Evolutionary conservation across 305 asterid species (phyloP), one percentile per base, ranked within the genome.

Genomic region (Rubia tinctorum): DNA sequence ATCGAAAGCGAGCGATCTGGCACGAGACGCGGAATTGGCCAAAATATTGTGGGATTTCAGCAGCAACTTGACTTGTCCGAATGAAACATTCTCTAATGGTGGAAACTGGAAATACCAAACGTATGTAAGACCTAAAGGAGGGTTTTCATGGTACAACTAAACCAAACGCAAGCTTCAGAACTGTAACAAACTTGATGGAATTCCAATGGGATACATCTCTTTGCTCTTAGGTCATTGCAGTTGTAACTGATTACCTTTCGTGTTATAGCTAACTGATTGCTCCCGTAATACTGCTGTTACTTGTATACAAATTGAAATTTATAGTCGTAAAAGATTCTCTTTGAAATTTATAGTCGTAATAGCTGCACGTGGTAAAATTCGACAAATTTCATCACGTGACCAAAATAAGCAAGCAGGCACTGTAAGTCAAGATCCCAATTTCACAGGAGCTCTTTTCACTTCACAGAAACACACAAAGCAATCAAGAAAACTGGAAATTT

Each of bases 51-150:
- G 66, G 66, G 66, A 25, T 14, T 61, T 61, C 39, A 61, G 66
- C 66, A 61, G 10, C 8, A 25, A 61, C 39, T 67, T 77, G 73
- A 56, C 51, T 4, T 47, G 55, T 42, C 63, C 76, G 45, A 64
- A 64, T 15, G 66, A 27, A 63, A 13, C 17, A 1, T 30, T n/a
- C 39, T 40, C 6, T 3, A 12, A 40, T 37, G 45, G 25, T 39
- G 45, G 70, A 12, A 40, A 66, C 7, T 53, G 25, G 25, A 53
- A 53, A 22, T 53, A 53, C 60, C 60, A 53, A n/a, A 53, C 60
- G 60, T 53, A 53, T 53, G 60, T 53, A 53, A 10, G 60, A 53
- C 60, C 60, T 7, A 53, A 53, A 53, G 60, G 60, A 53, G 60
- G 60, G 60, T 53, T 53, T 53, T 53, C 60, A n/a, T 53, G 60